Evolutionary conservation across 73 alveolate genomes (phyloP), one percentile per base, ranked within the genome.

Genomic region (Uronychia setigera): DNA sequence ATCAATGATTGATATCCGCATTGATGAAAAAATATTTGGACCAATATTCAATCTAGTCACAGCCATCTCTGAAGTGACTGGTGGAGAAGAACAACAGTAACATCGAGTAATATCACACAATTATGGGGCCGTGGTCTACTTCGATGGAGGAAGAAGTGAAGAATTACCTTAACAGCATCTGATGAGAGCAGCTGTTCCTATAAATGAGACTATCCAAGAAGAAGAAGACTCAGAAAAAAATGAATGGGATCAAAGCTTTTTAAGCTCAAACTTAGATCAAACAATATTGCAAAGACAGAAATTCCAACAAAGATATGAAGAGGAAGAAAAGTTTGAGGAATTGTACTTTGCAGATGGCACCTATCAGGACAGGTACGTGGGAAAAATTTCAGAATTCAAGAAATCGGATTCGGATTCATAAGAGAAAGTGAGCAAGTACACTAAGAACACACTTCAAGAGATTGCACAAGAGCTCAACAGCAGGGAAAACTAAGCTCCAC

Each of bases 271-370:
- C n/a, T n/a, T n/a, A n/a, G n/a, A n/a, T n/a, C n/a, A n/a, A n/a
- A n/a, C n/a, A n/a, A n/a, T n/a, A n/a, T n/a, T n/a, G n/a, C 67
- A 46, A 46, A 5, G 67, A 46, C 19, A 11, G n/a, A 11, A 11
- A 46, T 46, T 46, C 67, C 67, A 46, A 19, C 5, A 46, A 46
- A 11, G 67, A 46, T 5, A 11, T 46, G 67, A 19, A 46, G 67
- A 46, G 67, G 67, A 11, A 19, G 5, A 5, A 11, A 19, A 46
- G 67, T 5, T 46, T 5, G 67, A 46, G 67, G 32, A 76, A 35
- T 9, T 76, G 27, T 76, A 76, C 81, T 76, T 76, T 31, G 32
- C 31, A 11, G 81, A 76, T 76, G 81, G 27, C n/a, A 5, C 59
- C 5, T 29, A 25, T 5, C 81, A 76, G 59, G 32, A 29, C 46